Base-by-base conservation (phyloP, 441 rosid species). In the Raphanus hybrid region DNA sequence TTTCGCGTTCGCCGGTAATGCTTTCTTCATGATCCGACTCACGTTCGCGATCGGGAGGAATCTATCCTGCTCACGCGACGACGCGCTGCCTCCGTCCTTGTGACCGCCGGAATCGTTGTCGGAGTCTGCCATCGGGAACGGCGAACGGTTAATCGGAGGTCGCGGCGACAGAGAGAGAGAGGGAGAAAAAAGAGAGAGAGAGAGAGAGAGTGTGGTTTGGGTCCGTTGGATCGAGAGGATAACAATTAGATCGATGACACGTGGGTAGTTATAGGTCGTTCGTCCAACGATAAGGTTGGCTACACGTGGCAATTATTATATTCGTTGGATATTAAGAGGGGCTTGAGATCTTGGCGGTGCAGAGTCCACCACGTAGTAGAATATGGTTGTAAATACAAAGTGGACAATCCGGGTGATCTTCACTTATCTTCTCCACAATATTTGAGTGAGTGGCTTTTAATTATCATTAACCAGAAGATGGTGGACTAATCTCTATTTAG, bases 11-110 rank as follows among this genome's bases (percentile, higher is more conserved):
- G 71, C 71, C 59, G 71, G 71, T 16, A 67, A 52, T 2, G 71
- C 71, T 45, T 67, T 67, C 71, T 67, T 67, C 71, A 67, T 67
- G 59, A 67, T 67, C 59, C 71, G 58, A 67, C 71, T 67, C 71
- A 67, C 71, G 71, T 67, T 67, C 16, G 71, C 71, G 15, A 67
- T 67, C 41, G 71, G 71, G 8, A 66, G 70, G 12, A 66, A 66
- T 4, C 70, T 41, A 23, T 66, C 70, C 12, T 66, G 70, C 70
- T 66, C 70, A 41, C 70, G 70, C 34, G 70, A 20, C 34, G 69
- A 66, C 14, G 57, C 57, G 20, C 4, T 67, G 0, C 71, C 71
- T 5, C 71, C 59, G n/a, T 67, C 71, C 26, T 67, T 67, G 71
- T 67, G 34, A 3, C 71, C 71, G 71, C 71, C 71, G 27, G 71